A percentile compares a stretch with the other conserved stretches of the same genome.
Conservation (phyloP, 352 stramenopile genomes). For the Phytophthora uliginosa region DNA sequence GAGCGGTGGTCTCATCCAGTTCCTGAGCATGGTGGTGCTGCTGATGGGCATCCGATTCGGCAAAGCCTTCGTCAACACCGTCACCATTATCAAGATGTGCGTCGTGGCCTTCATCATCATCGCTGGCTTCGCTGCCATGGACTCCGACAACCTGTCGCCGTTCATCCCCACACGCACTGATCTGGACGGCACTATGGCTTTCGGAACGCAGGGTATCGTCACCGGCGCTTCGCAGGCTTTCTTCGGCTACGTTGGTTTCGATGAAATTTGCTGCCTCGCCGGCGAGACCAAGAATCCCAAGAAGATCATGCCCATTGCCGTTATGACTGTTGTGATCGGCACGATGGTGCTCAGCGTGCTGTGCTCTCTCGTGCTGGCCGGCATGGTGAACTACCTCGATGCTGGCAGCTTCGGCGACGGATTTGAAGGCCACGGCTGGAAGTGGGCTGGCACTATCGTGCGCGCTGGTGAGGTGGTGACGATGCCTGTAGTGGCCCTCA, state of each 20-base stretch:
- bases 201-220: slow-evolving; percentile 78
- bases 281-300: slow-evolving; percentile 83
- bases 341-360: slow-evolving; percentile 78
- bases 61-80: slow-evolving; percentile 90
- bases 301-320: slow-evolving; percentile 80
- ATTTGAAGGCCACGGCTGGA: slow-evolving; percentile 55
- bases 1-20: slow-evolving; percentile 65
- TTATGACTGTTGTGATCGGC: slow-evolving; percentile 82
- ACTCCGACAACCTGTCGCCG: slow-evolving; percentile 85
- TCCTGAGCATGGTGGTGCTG: slow-evolving; percentile 72
- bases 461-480: slow-evolving; percentile 78
- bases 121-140: slow-evolving; percentile 82
- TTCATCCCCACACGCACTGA: slow-evolving; percentile 69
- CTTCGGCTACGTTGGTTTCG: slow-evolving; percentile 96
- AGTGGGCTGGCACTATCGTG: slow-evolving; percentile 64
- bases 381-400: slow-evolving; percentile 72
- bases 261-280: slow-evolving; percentile 94
- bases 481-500: slow-evolving; percentile 95
- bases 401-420: slow-evolving; percentile 58
- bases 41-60: slow-evolving; percentile 85
- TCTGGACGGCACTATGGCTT: slow-evolving; percentile 33
- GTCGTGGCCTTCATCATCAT: slow-evolving; percentile 94
- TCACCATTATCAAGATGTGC: slow-evolving; percentile 76
- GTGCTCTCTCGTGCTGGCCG: slow-evolving; percentile 88
- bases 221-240: slow-evolving; percentile 89